phyloP scores from a whole-genome alignment of 441 rosid genomes.

The Bocquillonia castaneifolia region DNA sequence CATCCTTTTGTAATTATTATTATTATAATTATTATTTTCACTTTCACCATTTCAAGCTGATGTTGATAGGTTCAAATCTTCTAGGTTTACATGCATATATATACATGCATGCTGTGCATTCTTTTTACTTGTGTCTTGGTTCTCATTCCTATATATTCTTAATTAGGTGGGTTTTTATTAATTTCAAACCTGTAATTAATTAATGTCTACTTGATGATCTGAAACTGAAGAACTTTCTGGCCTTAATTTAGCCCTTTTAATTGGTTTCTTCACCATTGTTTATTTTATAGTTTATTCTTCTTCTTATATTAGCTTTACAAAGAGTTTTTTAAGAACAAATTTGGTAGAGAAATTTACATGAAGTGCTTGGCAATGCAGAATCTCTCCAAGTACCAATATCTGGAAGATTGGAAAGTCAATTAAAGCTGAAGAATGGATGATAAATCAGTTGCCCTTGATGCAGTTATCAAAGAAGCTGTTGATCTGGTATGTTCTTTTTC shows the following conservation, averaged over 20 bases:
- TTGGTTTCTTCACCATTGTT: not conserved
- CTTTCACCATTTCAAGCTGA: slow-evolving; percentile 14
- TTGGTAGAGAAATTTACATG: not conserved
- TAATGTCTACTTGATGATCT: not conserved
- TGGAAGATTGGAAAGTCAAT: not conserved
- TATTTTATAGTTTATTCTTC: not conserved
- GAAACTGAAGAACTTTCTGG: not conserved
- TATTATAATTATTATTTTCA: not conserved
- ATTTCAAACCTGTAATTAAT: not conserved
- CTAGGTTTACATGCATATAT: not conserved
- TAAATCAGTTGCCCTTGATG: slow-evolving; percentile 32
- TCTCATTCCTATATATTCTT: not conserved
- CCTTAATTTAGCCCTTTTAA: not conserved
- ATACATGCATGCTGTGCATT: not conserved
- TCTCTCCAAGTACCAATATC: slow-evolving; percentile 3
- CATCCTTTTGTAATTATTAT: not conserved
- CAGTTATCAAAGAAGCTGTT: slow-evolving; percentile 46
- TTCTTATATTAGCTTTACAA: not conserved
- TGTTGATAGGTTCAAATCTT: not conserved
- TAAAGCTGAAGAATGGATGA: slow-evolving; percentile 18
- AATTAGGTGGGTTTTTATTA: not conserved
- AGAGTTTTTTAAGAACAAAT: not conserved
- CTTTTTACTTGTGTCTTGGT: not conserved
- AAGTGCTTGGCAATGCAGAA: slow-evolving; percentile 20
- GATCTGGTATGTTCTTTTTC: slow-evolving; percentile 40